Evolutionary conservation across 192 early-diverging fungal species (phyloP).

Genomic region (Martensiomyces pterosporus): DNA sequence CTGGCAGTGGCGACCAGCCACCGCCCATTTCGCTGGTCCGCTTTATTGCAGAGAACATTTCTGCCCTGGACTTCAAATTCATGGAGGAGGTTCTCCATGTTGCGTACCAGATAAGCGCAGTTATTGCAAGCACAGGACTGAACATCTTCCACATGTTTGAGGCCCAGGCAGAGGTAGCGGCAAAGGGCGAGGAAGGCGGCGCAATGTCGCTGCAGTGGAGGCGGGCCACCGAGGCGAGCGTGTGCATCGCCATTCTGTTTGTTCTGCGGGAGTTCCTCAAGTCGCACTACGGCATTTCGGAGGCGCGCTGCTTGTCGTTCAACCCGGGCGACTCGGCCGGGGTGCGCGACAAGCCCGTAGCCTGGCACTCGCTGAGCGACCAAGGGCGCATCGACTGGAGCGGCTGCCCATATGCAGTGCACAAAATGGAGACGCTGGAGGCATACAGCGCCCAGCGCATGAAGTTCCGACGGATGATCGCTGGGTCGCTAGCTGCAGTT

Average conservation of each 20-base stretch:
- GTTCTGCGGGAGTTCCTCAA: conserved; percentile 61
- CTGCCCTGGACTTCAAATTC: conserved; percentile 72
- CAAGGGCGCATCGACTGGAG: conserved; percentile 43
- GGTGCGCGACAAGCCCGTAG: conserved; percentile 56
- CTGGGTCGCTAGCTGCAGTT: conserved; percentile 24
- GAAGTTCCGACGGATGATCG: conserved; percentile 33
- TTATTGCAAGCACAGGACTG: conserved; percentile 68
- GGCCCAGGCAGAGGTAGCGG: conserved; percentile 13
- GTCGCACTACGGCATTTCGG: conserved; percentile 53
- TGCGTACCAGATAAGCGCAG: conserved; percentile 66
- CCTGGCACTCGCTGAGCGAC: conserved; percentile 37
- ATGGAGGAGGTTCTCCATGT: conserved; percentile 79
- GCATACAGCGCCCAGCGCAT: conserved; percentile 33
- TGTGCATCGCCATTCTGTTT: conserved; percentile 61
- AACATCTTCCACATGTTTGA: conserved; percentile 53
- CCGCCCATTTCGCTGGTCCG: conserved; percentile 50
- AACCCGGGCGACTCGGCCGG: conserved; percentile 45
- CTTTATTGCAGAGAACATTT: conserved; percentile 82
- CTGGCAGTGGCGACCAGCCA: conserved; percentile 34
- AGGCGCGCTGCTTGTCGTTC: conserved; percentile 51
- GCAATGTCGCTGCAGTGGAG: conserved; percentile 1
- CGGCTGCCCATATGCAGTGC: conserved; percentile 27
- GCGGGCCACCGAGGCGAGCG: conserved; percentile 52
- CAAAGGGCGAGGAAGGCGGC: background rate
- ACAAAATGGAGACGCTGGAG: conserved; percentile 26